These are phyloP conservation scores for Penicillium malachiteum DNA, from an alignment of 495 filamentous ascomycete genomes.

Conservation along the genomic window DNA sequence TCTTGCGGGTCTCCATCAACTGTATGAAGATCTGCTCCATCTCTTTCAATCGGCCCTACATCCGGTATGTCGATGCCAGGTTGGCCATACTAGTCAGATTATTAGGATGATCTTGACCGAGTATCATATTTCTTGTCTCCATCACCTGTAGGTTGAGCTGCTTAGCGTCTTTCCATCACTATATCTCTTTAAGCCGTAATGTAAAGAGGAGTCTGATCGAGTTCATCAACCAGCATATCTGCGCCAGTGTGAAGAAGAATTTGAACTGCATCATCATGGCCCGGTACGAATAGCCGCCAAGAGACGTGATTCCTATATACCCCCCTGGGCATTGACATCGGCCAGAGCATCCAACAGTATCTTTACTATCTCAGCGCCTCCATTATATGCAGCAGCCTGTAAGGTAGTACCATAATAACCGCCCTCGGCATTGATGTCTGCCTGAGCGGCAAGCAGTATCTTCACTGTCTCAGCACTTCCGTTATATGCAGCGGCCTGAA, in stretches of 20 bases:
- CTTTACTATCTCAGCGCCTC: background rate
- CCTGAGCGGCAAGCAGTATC: constrained; percentile 8
- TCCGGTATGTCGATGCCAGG: too few species aligned
- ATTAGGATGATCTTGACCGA: too few species aligned
- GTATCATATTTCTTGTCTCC: too few species aligned
- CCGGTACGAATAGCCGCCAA: background rate
- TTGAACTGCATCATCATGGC: background rate
- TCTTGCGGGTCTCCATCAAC: too few species aligned
- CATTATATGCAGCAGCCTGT: background rate
- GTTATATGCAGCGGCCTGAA: background rate
- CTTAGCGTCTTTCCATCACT: too few species aligned
- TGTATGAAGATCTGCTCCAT: too few species aligned
- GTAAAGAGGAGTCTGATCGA: constrained; percentile 1
- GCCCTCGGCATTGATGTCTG: constrained; percentile 7
- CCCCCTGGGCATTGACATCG: background rate
- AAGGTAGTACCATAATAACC: background rate
- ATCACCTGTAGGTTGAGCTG: too few species aligned
- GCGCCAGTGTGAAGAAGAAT: background rate
- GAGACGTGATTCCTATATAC: background rate
- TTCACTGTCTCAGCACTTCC: constrained; percentile 9
- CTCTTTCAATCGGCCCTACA: too few species aligned
- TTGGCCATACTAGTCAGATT: too few species aligned
- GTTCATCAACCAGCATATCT: background rate
- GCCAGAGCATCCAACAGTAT: background rate
- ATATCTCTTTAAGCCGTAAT: background rate